These are phyloP conservation scores for Avena atlantica DNA, from an alignment of 176 grass and related monocot genomes.

Conservation along the genomic window DNA sequence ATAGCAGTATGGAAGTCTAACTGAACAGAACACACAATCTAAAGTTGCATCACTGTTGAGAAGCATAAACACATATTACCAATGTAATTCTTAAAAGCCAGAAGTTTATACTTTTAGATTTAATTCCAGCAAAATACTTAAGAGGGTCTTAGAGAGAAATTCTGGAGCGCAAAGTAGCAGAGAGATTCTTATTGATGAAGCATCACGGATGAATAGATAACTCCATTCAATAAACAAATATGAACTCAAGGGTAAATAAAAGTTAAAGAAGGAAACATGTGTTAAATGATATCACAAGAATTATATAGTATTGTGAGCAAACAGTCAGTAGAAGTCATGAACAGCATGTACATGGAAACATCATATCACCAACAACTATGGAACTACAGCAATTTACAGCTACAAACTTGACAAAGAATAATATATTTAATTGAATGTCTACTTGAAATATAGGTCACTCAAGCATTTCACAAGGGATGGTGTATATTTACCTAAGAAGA, in stretches of 20 bases:
- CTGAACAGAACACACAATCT: conserved; percentile 10
- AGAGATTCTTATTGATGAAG: conserved; percentile 13
- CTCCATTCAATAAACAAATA: conserved; percentile 19
- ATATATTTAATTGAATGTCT: conserved; percentile 35
- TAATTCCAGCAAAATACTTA: neutral
- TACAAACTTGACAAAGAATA: neutral
- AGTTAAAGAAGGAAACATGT: neutral
- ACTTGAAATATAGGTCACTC: neutral
- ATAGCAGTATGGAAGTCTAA: conserved; percentile 13
- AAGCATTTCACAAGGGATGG: conserved; percentile 20
- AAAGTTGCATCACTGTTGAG: conserved; percentile 7
- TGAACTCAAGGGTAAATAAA: neutral
- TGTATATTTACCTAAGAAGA: conserved; percentile 79
- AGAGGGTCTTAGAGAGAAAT: neutral
- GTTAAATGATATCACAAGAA: neutral
- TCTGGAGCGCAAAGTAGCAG: neutral
- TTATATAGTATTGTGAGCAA: neutral
- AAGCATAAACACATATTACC: conserved; percentile 11
- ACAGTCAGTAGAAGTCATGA: neutral
- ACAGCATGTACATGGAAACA: conserved; percentile 12
- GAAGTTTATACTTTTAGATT: neutral
- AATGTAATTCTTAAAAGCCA: conserved; percentile 22
- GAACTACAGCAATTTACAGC: neutral
- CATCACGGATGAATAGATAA: conserved; percentile 3
- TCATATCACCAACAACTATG: neutral